These are phyloP conservation scores for Spongispora temasekensis DNA, from an alignment of 1,284 basidiomycete species.

Conservation along the genomic window DNA sequence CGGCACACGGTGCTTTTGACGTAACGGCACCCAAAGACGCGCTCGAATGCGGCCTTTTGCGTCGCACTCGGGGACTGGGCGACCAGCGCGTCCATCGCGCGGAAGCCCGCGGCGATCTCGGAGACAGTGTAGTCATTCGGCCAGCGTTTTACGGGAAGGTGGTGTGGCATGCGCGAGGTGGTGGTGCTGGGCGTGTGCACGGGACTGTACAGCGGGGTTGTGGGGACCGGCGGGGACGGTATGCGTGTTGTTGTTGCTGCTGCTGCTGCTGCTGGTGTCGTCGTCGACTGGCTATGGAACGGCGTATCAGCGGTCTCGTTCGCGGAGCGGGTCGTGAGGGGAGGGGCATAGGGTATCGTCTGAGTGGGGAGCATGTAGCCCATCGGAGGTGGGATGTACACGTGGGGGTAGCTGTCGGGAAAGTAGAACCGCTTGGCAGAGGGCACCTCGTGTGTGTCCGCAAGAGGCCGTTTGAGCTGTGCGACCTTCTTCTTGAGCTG, in stretches of 20 bases:
- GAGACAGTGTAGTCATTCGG: constrained; percentile 69
- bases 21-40: constrained; percentile 64
- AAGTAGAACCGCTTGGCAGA: constrained; percentile 32
- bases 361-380: constrained; percentile 32
- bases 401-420: constrained; percentile 30
- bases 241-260: constrained; percentile 13
- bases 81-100: constrained; percentile 53
- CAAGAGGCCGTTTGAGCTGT: constrained; percentile 25
- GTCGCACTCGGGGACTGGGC: constrained; percentile 44
- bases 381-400: constrained; percentile 35
- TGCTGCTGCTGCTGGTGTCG: neutral
- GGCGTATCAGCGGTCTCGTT: constrained; percentile 22
- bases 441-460: constrained; percentile 26
- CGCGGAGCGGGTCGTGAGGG: constrained; percentile 20
- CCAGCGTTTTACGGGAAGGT: constrained; percentile 63
- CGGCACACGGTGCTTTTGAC: constrained; percentile 72
- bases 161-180: constrained; percentile 36
- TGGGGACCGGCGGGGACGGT: constrained; percentile 23
- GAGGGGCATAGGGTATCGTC: constrained; percentile 29
- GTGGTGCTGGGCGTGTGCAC: constrained; percentile 19
- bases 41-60: constrained; percentile 62
- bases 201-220: constrained; percentile 25
- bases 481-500: constrained; percentile 38
- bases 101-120: constrained; percentile 59
- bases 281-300: constrained; percentile 13